phyloP scores from a whole-genome alignment of 2,329 filamentous ascomycete species.

The Aspergillus ochraceus region DNA sequence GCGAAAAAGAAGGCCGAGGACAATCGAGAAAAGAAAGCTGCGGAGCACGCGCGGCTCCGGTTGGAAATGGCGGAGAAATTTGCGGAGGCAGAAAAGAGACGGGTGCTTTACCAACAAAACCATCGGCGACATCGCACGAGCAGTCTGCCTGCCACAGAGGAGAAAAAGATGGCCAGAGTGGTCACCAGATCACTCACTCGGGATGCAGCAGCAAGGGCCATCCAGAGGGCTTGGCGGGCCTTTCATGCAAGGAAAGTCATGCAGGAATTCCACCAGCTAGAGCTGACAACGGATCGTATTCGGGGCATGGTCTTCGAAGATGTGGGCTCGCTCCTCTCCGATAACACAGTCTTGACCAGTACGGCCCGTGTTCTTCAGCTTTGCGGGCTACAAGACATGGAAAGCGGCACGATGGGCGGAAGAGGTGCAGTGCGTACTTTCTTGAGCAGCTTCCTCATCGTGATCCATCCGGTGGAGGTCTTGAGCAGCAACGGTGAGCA shows the following conservation, averaged over 20 bases:
- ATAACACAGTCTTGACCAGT: slow-evolving; percentile 52
- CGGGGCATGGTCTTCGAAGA: slow-evolving; percentile 59
- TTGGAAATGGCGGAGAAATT: slow-evolving; percentile 66
- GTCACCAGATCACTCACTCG: slow-evolving; percentile 45
- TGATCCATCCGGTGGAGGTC: slow-evolving; percentile 61
- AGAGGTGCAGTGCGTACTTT: slow-evolving; percentile 60
- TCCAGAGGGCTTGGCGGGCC: slow-evolving; percentile 60
- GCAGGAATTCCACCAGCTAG: slow-evolving; percentile 51
- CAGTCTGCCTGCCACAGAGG: slow-evolving; percentile 49
- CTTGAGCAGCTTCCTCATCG: slow-evolving; percentile 62
- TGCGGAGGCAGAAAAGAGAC: slow-evolving; percentile 62
- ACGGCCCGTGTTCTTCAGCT: slow-evolving; percentile 58
- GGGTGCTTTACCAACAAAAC: slow-evolving; percentile 49
- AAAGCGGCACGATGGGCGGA: slow-evolving; percentile 48
- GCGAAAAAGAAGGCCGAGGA: slow-evolving; percentile 68
- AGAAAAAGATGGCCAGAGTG: slow-evolving; percentile 40
- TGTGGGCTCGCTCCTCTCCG: slow-evolving; percentile 56
- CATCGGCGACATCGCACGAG: slow-evolving; percentile 53
- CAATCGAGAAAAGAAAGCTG: slow-evolving; percentile 63
- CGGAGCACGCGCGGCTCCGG: slow-evolving; percentile 59
- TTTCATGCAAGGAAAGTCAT: slow-evolving; percentile 51
- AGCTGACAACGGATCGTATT: slow-evolving; percentile 55
- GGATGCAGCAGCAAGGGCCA: slow-evolving; percentile 55
- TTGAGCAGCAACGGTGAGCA: slow-evolving; percentile 62
- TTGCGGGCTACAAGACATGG: slow-evolving; percentile 55